Evolutionary conservation across 805 yeast species (phyloP).

Genomic region (Candida stauntonica): DNA sequence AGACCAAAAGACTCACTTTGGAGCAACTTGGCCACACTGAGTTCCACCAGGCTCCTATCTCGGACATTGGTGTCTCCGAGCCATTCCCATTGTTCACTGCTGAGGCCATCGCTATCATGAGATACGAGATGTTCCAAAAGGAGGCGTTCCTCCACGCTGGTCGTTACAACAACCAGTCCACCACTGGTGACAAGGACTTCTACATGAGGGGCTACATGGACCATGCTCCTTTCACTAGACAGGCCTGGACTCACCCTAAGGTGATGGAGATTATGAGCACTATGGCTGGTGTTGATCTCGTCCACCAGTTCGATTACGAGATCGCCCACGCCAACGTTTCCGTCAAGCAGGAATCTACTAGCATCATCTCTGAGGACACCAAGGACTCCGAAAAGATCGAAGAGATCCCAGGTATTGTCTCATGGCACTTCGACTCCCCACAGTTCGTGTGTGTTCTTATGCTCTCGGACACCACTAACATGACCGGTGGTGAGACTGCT

Average conservation of each 20-base stretch:
- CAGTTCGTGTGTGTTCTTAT: constrained; percentile 63
- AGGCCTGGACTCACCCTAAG: constrained; percentile 57
- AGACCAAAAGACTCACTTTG: constrained; percentile 38
- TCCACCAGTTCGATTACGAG: constrained; percentile 41
- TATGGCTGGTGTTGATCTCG: constrained; percentile 43
- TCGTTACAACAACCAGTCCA: constrained; percentile 38
- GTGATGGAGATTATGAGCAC: constrained; percentile 47
- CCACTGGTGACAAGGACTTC: constrained; percentile 45
- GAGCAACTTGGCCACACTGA: constrained; percentile 42
- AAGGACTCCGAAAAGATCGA: constrained; percentile 11
- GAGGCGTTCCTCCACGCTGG: constrained; percentile 43
- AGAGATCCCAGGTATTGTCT: constrained; percentile 48
- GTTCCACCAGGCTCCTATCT: constrained; percentile 41
- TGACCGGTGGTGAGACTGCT: constrained; percentile 61
- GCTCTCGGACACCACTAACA: constrained; percentile 52
- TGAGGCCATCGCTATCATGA: constrained; percentile 56
- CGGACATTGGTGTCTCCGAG: constrained; percentile 52
- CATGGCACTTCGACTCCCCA: constrained; percentile 62
- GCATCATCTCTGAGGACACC: constrained; percentile 4
- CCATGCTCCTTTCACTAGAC: constrained; percentile 46
- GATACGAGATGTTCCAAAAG: constrained; percentile 46
- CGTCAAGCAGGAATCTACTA: constrained; percentile 30
- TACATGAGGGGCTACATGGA: constrained; percentile 46
- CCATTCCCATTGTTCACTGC: constrained; percentile 60
- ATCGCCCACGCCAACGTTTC: constrained; percentile 50